Evolutionary conservation across 805 yeast species (phyloP).

Genomic region (Debaryomyces tyrocola): DNA sequence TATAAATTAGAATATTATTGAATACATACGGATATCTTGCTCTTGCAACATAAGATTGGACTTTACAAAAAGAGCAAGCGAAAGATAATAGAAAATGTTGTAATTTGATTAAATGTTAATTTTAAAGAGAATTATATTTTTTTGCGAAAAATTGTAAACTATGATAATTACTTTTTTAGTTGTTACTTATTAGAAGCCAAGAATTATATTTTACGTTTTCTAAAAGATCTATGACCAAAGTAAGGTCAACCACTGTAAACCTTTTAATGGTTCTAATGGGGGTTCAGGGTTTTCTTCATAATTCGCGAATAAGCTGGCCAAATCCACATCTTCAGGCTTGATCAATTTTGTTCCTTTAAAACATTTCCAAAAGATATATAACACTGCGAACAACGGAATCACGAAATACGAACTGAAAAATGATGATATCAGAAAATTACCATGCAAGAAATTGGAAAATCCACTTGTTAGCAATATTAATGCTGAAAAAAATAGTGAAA

Average conservation of each 20-base stretch:
- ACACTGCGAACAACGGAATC: conserved; percentile 24
- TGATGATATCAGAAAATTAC: conserved; percentile 21
- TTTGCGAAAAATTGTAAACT: no score
- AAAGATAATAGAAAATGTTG: no score
- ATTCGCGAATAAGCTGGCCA: conserved; percentile 24
- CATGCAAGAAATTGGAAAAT: conserved; percentile 31
- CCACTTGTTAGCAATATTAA: conserved; percentile 36
- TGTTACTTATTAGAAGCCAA: no score
- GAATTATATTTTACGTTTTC: no score
- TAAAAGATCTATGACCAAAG: conserved; percentile 16
- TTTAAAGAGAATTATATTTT: no score
- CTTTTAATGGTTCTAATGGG: conserved; percentile 17
- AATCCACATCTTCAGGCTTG: conserved; percentile 32
- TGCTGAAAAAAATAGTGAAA: conserved; percentile 12
- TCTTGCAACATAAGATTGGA: no score
- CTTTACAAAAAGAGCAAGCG: no score
- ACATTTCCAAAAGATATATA: conserved; percentile 33
- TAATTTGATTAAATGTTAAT: no score
- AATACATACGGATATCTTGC: no score
- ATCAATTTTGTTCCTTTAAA: conserved; percentile 30
- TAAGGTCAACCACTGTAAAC: conserved; percentile 17
- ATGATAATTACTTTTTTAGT: no score
- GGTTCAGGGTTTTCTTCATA: conserved; percentile 29
- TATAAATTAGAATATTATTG: no score
- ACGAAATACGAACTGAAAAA: conserved; percentile 23